Conservation (phyloP, 257 asterid genomes). For the Striga asiatica region DNA sequence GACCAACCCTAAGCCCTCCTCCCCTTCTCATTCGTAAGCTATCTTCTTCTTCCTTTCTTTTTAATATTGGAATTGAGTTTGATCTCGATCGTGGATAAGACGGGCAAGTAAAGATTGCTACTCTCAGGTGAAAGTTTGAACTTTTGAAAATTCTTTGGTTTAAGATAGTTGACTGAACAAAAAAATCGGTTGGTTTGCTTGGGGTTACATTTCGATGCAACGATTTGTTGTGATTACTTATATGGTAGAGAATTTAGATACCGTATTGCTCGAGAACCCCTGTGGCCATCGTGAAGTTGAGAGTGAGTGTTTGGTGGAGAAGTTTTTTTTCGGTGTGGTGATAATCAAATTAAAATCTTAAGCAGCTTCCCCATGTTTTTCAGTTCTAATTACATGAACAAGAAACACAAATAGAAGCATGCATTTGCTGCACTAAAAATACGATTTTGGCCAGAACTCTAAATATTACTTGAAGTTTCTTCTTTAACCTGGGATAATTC, state of each 20-base stretch:
- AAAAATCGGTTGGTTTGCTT: neutral
- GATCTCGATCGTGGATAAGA: neutral
- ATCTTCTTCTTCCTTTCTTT: neutral
- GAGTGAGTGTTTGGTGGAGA: neutral
- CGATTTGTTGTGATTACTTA: neutral
- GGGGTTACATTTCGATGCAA: neutral
- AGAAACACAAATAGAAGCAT: neutral
- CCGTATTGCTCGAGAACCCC: too few relatives aligned
- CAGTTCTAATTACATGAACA: neutral
- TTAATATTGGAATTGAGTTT: neutral
- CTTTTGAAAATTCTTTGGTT: neutral
- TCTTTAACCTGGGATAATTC: too few relatives aligned
- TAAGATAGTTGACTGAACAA: neutral
- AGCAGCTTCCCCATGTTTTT: neutral
- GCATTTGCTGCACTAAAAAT: neutral
- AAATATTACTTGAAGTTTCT: too few relatives aligned
- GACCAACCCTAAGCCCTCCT: constrained; percentile 33
- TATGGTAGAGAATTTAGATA: neutral
- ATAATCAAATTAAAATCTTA: neutral
- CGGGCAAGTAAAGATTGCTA: neutral
- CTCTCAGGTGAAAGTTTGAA: neutral
- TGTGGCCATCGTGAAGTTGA: too few relatives aligned
- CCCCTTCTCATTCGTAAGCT: constrained; percentile 49
- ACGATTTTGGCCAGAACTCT: too few relatives aligned
- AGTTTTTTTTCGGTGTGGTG: neutral